Percentiles rank a stretch among this genome's conserved stretches.
Conservation (phyloP, 169 alveolate genomes). For the Plasmodium relictum region DNA sequence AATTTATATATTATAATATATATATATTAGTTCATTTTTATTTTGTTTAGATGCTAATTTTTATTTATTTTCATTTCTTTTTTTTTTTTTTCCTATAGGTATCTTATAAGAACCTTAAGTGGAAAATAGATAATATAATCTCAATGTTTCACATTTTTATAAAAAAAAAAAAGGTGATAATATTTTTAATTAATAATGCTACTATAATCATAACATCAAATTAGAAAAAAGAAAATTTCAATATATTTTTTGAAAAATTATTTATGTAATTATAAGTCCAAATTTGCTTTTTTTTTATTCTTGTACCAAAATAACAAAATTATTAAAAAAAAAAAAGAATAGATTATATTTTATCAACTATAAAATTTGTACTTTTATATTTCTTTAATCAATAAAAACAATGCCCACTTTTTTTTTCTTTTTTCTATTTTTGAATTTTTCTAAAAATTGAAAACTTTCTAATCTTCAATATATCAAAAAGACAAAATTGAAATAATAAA, state of each 20-base stretch:
- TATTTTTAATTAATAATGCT: no score
- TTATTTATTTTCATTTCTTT: neutral
- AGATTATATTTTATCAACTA: neutral
- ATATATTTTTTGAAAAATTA: no score
- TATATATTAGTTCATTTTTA: no score
- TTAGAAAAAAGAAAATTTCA: no score
- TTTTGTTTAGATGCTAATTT: neutral
- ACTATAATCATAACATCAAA: no score
- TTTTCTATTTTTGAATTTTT: neutral
- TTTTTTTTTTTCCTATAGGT: neutral
- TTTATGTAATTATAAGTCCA: no score
- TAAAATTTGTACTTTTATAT: neutral
- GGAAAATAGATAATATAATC: no score
- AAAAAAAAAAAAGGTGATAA: no score
- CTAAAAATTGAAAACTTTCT: neutral
- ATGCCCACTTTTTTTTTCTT: neutral
- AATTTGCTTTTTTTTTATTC: neutral
- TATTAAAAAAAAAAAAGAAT: no score
- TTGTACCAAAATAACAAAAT: neutral
- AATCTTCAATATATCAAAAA: neutral
- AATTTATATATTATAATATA: neutral
- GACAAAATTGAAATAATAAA: neutral
- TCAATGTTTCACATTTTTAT: no score
- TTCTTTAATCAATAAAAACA: neutral
- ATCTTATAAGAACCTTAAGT: no score